Evolutionary conservation across 2,329 filamentous ascomycete genomes (phyloP), one percentile per base, ranked within the genome.

Genomic region (Cytospora piceicola): DNA sequence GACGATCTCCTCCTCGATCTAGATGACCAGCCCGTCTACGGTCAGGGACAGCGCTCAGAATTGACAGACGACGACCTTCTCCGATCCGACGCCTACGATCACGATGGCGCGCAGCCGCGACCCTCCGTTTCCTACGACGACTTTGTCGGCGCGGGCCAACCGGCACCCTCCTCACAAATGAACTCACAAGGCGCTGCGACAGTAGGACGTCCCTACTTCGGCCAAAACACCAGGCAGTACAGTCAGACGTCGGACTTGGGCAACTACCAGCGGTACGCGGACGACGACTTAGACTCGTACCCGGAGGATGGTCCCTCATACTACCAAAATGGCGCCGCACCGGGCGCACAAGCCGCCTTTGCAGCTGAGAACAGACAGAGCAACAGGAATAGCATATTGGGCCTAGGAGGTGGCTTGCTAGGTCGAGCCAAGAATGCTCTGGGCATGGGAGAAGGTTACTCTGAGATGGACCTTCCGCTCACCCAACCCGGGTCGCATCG

Each of bases 391-490:
- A 98, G 94, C 77, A 91, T 97, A 61, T 79, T 98, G 73, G 88
- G 89, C 71, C 79, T 98, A 73, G 94, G 94, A 68, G 94, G 94
- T 68, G 94, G 94, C 22, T 80, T 98, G 68, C 82, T 97, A 73
- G 95, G 94, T 54, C 89, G 86, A 73, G 90, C 94, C 52, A 98
- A 96, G 82, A 94, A 91, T 75, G 93, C 91, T 83, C 81, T 99
- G 68, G 94, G 95, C 61, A 93, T 97, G 88, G 90, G 88, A 27
- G 85, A 91, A 71, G 86, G 90, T 69, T 98, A 99, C 78, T 97
- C 94, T 39, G 95, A 98, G 79, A 99, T 99, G 95, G 94, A 99
- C 75, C 83, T 99, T 63, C 95, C 95, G 17, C 82, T 99, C 77
- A 98, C 94, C 6, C 93, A 98, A 75, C 81, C 90, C 0, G 79